phyloP scores from a whole-genome alignment of 352 stramenopile species.

The Pythium phragmiticola region DNA sequence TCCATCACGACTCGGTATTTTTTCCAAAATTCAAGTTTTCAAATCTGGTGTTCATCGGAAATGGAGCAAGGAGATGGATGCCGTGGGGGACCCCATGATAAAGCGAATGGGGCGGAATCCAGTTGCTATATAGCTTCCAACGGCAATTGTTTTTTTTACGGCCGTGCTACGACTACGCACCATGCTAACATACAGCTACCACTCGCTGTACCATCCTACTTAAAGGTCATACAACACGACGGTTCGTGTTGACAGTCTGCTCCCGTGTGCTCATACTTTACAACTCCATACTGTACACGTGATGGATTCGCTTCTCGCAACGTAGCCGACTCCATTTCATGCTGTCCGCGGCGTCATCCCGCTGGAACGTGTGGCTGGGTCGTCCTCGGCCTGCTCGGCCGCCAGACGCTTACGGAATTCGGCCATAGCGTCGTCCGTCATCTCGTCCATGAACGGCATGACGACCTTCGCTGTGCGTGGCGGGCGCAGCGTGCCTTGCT shows the following conservation, averaged over 20 bases:
- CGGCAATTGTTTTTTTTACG: background rate
- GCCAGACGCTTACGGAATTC: constrained; percentile 27
- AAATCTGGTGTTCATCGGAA: background rate
- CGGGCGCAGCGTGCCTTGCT: constrained; percentile 10
- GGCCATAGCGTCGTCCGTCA: constrained; percentile 26
- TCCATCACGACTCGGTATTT: background rate
- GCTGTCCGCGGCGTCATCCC: constrained; percentile 10
- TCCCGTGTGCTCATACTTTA: background rate
- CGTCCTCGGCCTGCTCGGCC: constrained; percentile 12
- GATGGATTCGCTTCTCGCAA: background rate
- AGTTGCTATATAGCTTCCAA: background rate
- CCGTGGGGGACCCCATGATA: background rate
- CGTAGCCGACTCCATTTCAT: background rate
- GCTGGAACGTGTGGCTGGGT: background rate
- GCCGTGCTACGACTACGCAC: background rate
- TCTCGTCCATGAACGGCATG: constrained; percentile 35
- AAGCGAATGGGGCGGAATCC: background rate
- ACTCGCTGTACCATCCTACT: background rate
- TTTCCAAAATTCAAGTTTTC: constrained; percentile 24
- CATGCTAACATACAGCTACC: background rate
- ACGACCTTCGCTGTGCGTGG: constrained; percentile 24
- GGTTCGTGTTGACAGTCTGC: background rate
- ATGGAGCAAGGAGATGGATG: background rate
- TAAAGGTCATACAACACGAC: constrained; percentile 2
- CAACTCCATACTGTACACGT: background rate